phyloP scores from a whole-genome alignment of 345 rosid species.

The Euphorbia peplus region DNA sequence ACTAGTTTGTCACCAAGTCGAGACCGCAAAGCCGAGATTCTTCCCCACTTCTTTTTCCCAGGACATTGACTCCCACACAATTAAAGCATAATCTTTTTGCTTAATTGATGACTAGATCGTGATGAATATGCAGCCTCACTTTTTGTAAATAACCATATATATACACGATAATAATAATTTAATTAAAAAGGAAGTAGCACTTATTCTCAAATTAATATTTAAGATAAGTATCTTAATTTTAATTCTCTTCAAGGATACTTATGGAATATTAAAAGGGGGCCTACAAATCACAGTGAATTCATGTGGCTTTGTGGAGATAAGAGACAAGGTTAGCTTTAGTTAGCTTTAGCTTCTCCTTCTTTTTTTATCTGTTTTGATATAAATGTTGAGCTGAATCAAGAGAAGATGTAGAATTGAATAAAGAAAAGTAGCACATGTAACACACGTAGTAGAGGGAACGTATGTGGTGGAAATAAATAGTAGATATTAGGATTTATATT shows the following conservation, averaged over 20 bases:
- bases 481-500: no score
- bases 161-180: neutral
- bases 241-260: neutral
- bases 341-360: conserved; percentile 20
- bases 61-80: no score
- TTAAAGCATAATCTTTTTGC: no score
- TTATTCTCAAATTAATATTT: neutral
- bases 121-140: conserved; percentile 36
- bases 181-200: neutral
- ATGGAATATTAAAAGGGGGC: conserved; percentile 9
- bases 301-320: conserved; percentile 42
- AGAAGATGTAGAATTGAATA: conserved; percentile 29
- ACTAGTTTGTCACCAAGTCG: no score
- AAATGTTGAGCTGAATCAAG: conserved; percentile 28
- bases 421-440: conserved; percentile 29
- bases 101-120: conserved; percentile 45
- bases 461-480: neutral
- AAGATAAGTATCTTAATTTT: neutral
- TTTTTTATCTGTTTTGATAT: neutral
- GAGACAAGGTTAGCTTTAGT: conserved; percentile 47
- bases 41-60: no score
- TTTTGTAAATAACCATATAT: no score
- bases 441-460: neutral
- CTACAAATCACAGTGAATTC: conserved; percentile 43
- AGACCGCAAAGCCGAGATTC: no score